Base-by-base conservation (phyloP, 2,329 filamentous ascomycete species). In the Cordyceps tenuipes region DNA sequence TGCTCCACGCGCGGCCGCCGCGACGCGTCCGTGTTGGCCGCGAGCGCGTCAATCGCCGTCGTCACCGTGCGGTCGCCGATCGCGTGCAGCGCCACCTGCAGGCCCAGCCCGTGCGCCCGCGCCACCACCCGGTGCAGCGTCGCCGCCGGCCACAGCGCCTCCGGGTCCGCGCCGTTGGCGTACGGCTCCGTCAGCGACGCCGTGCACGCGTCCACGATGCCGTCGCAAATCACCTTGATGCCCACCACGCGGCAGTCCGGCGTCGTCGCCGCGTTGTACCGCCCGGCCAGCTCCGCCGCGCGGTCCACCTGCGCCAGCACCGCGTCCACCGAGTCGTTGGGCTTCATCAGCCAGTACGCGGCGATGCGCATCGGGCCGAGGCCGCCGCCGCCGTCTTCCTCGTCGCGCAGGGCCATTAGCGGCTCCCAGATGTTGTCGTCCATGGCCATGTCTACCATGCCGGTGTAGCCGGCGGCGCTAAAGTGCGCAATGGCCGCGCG, bases 201-300 rank as follows among this genome's bases (percentile, higher is more conserved):
- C 1, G 85, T 87, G 69, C 84, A 88, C 0, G 81, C 82, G 63
- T 88, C 85, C 43, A 88, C 76, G 41, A 85, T 82, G 12, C 85
- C 85, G 62, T 88, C 85, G 65, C 81, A 82, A 44, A 88, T 85
- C 23, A 87, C 69, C 67, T 88, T 88, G 69, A 87, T 79, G 5
- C 85, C 85, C 0, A 83, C 79, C 9, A 88, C 69, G 19, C 80
- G 79, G 59, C 69, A 70, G 58, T 75, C 73, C 0, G 74, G 73
- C 1, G 71, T 73, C 0, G 65, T 72, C 12, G 69, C 64, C 9
- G 68, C 69, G 62, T 70, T 75, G 63, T 70, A 73, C 57, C 68
- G 58, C 7, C 59, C 61, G 19, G 71, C 71, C 41, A 82, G 66
- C 59, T 77, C 76, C 44, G 80, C 77, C 0, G 79, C 80, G 3